These are phyloP conservation scores for Glaciozyma martinii DNA, from an alignment of 768 basidiomycete species.

Conservation along the genomic window DNA sequence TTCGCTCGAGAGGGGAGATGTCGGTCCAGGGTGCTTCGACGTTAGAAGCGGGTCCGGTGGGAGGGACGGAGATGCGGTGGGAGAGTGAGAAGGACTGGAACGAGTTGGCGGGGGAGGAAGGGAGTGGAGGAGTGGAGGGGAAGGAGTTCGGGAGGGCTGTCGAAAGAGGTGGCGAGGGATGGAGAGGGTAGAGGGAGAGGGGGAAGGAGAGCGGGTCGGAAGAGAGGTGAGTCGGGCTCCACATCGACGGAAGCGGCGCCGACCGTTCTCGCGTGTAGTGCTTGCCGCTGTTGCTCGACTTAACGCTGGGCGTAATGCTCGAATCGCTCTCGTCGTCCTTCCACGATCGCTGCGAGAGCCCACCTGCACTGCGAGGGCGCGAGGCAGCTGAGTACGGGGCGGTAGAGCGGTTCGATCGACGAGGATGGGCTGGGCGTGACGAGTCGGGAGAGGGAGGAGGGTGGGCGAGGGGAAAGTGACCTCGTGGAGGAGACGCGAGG, in stretches of 20 bases:
- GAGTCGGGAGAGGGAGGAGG: background rate
- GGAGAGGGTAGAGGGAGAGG: background rate
- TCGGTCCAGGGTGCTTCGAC: no score
- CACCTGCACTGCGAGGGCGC: background rate
- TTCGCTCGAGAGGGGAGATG: no score
- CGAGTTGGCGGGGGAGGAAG: no score
- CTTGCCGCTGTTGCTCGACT: background rate
- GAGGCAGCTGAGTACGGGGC: background rate
- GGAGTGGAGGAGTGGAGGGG: no score
- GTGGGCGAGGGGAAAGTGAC: background rate
- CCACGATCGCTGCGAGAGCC: no score
- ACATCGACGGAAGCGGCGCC: background rate
- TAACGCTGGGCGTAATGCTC: background rate
- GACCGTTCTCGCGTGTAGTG: background rate
- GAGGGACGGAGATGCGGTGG: no score
- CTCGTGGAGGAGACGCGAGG: background rate
- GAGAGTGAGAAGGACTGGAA: no score
- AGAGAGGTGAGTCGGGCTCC: background rate
- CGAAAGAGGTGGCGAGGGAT: background rate
- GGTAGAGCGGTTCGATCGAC: background rate
- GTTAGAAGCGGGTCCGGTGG: no score
- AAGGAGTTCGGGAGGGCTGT: background rate
- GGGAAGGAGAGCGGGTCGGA: background rate
- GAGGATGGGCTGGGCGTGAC: background rate
- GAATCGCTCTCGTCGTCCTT: background rate